These are phyloP conservation scores for Phytophthora constricta DNA, from an alignment of 352 stramenopile genomes.

Conservation along the genomic window DNA sequence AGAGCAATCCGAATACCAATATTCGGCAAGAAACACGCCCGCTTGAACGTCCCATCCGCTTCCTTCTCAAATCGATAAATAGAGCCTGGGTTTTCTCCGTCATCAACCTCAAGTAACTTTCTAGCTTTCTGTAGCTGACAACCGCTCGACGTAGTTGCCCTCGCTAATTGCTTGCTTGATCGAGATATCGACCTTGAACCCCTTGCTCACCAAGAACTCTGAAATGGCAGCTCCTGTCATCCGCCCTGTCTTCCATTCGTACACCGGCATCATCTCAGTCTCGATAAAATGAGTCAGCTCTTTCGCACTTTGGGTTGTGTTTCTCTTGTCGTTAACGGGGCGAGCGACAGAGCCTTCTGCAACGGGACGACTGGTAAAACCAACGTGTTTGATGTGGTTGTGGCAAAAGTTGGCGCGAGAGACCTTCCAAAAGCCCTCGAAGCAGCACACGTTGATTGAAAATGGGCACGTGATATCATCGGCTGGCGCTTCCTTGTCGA, in stretches of 20 bases:
- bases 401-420: conserved; percentile 13
- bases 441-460: conserved; percentile 3
- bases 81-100: conserved; percentile 6
- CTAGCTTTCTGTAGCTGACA: too few relatives aligned
- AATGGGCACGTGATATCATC: conserved; percentile 2
- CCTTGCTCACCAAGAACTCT: too few relatives aligned
- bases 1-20: background rate
- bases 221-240: too few relatives aligned
- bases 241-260: background rate
- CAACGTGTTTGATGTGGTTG: conserved; percentile 25
- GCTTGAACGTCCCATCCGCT: background rate
- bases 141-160: too few relatives aligned
- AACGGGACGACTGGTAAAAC: background rate
- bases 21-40: conserved; percentile 14
- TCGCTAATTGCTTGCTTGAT: conserved; percentile 7
- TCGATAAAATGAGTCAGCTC: background rate
- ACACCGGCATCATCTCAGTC: conserved; percentile 3
- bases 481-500: background rate
- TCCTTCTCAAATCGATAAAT: conserved; percentile 3
- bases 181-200: background rate
- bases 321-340: conserved; percentile 8
- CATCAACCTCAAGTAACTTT: conserved; percentile 16
- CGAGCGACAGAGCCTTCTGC: background rate
- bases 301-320: conserved; percentile 6
- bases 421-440: conserved; percentile 14